phyloP scores from a whole-genome alignment of 2,329 filamentous ascomycete species.

The Ascochyta viciae-villosae region DNA sequence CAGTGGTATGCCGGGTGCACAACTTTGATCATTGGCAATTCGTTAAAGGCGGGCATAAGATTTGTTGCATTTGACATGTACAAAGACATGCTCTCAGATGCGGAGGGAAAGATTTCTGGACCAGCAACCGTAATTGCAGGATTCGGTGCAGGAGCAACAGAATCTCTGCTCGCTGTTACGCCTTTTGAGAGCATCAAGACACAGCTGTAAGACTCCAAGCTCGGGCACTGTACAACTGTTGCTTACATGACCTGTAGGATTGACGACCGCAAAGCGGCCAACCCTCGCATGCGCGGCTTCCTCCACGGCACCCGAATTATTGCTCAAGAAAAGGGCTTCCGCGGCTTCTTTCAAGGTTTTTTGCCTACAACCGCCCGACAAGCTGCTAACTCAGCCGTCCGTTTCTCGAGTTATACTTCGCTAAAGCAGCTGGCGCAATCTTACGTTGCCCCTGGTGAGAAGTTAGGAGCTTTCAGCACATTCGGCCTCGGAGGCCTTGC shows the following conservation, averaged over 20 bases:
- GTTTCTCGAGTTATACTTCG: slow-evolving; percentile 90
- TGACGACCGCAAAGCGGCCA: slow-evolving; percentile 87
- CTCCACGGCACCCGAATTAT: slow-evolving; percentile 89
- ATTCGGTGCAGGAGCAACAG: slow-evolving; percentile 92
- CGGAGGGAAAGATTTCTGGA: slow-evolving; percentile 85
- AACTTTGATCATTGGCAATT: slow-evolving; percentile 95
- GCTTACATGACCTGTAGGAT: slow-evolving; percentile 63
- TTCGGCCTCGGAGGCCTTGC: slow-evolving; percentile 91
- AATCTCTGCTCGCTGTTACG: slow-evolving; percentile 91
- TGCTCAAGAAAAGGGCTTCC: slow-evolving; percentile 82
- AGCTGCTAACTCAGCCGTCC: slow-evolving; percentile 89
- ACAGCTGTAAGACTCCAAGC: slow-evolving; percentile 65
- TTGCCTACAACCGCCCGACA: slow-evolving; percentile 93
- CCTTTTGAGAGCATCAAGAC: slow-evolving; percentile 99
- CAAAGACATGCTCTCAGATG: slow-evolving; percentile 81
- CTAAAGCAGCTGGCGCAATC: slow-evolving; percentile 90
- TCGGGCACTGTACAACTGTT: not conserved
- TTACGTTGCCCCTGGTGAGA: slow-evolving; percentile 93
- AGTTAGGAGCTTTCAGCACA: slow-evolving; percentile 84
- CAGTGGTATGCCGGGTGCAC: slow-evolving; percentile 99
- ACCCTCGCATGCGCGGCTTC: slow-evolving; percentile 90
- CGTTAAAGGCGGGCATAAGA: slow-evolving; percentile 93
- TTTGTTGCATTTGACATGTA: slow-evolving; percentile 98
- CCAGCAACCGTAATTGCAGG: slow-evolving; percentile 91
- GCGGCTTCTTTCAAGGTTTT: slow-evolving; percentile 97